Base-by-base conservation (phyloP, 139 green algal genomes). In the Chloropicon primus region DNA sequence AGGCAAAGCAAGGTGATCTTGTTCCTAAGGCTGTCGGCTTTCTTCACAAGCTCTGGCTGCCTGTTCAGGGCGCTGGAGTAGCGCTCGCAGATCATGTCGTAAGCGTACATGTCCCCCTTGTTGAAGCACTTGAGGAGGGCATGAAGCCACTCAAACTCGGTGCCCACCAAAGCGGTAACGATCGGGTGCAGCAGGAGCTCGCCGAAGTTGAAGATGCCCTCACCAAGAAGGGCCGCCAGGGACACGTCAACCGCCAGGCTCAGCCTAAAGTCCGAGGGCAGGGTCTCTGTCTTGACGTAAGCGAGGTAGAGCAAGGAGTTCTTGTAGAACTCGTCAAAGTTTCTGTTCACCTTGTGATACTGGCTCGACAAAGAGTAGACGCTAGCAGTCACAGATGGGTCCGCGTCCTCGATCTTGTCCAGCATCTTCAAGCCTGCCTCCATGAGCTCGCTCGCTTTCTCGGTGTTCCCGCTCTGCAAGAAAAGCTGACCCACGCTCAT, bases 131-230 rank as follows among this genome's bases (percentile, higher is more conserved):
- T 29, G 24, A 80, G 75, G 74, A 75, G 72, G 5, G 25, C 72
- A 17, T 25, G n/a, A 21, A 79, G 74, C 41, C 29, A 82, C 5
- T 21, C 2, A 25, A 76, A 53, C 74, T 23, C 23, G 2, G 21
- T 53, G 24, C 23, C 2, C 21, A 24, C 22, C 2, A 73, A 0
- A 1, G 24, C 23, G 23, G 2, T 17, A 24, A 97, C 84, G 62
- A 99, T 96, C 28, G 96, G 96, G 85, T 99, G 96, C 81, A 92
- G 88, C 72, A 99, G 84, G 74, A 99, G 90, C 90, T 98, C 94
- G 1, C 92, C 96, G 87, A 99, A 98, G 84, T 88, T 94, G 90
- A 97, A 98, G 24, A 98, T 82, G 80, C 91, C 85, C 29, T 98
- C 91, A 0, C 94, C 96, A 27, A 99, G 89, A 71, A 99, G 86